Evolutionary conservation across 2,329 filamentous ascomycete genomes (phyloP).

Genomic region (Cercospora nicotianae): DNA sequence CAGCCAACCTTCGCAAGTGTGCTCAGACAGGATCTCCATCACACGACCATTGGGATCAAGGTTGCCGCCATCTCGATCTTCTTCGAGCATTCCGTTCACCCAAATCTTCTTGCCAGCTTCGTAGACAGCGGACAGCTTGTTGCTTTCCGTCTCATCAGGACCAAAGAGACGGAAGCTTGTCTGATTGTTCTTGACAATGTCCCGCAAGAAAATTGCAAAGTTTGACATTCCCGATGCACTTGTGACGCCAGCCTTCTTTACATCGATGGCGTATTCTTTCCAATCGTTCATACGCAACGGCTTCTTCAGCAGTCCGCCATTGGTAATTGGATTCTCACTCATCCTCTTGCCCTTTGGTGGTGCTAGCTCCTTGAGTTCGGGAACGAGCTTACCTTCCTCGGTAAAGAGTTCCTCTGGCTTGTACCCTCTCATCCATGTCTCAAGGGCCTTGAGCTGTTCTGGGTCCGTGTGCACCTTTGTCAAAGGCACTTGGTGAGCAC

Average conservation of each 20-base stretch:
- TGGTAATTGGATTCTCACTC: constrained; percentile 74
- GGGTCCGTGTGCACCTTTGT: constrained; percentile 65
- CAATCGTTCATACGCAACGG: constrained; percentile 71
- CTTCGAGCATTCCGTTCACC: constrained; percentile 75
- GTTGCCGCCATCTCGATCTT: constrained; percentile 73
- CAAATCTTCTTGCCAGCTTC: constrained; percentile 75
- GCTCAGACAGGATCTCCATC: constrained; percentile 83
- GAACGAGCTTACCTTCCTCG: constrained; percentile 61
- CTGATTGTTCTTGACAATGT: constrained; percentile 65
- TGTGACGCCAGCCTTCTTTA: constrained; percentile 58
- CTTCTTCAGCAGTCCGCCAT: constrained; percentile 67
- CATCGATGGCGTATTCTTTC: constrained; percentile 63
- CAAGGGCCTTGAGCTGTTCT: constrained; percentile 65
- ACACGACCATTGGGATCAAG: constrained; percentile 67
- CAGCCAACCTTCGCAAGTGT: constrained; percentile 77
- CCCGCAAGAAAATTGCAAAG: constrained; percentile 66
- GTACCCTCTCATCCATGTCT: constrained; percentile 76
- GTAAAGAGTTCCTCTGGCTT: constrained; percentile 71
- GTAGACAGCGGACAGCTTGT: constrained; percentile 73
- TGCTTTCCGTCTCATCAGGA: constrained; percentile 78
- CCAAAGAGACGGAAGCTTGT: constrained; percentile 73
- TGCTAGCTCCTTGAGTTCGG: constrained; percentile 63
- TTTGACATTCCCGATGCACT: constrained; percentile 65
- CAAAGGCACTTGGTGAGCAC: constrained; percentile 75
- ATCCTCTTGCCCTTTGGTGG: constrained; percentile 68